These are phyloP conservation scores for Cenchrus fungigraminus DNA, from an alignment of 176 grass and related monocot species.

Conservation along the genomic window DNA sequence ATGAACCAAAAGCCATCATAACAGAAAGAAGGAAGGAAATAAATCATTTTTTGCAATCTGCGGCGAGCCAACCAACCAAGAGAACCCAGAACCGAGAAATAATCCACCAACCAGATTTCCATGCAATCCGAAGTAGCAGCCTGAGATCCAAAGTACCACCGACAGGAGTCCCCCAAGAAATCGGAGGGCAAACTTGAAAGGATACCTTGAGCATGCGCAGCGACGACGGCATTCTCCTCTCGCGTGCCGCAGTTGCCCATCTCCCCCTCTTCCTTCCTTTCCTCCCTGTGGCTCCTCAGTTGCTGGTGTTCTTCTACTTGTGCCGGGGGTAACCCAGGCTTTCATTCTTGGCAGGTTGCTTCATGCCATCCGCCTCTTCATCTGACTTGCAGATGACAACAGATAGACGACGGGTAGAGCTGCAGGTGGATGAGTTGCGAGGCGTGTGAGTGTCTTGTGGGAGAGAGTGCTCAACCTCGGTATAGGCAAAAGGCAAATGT, in stretches of 20 bases:
- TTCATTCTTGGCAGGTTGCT: slow-evolving; percentile 63
- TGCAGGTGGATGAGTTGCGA: neutral
- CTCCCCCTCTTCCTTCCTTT: slow-evolving; percentile 5
- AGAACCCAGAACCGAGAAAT: slow-evolving; percentile 14
- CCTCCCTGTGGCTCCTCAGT: neutral
- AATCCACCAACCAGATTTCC: slow-evolving; percentile 21
- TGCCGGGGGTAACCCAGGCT: slow-evolving; percentile 32
- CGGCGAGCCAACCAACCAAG: neutral
- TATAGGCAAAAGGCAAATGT: too few relatives aligned
- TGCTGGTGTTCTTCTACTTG: neutral
- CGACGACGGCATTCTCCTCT: slow-evolving; percentile 99
- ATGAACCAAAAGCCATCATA: slow-evolving; percentile 8
- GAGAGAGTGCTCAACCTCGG: neutral
- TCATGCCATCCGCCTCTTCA: slow-evolving; percentile 9
- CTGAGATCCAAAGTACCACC: slow-evolving; percentile 37
- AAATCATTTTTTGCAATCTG: neutral
- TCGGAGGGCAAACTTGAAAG: neutral
- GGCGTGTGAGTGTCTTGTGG: neutral
- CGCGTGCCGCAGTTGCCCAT: slow-evolving; percentile 98
- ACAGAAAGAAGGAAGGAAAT: neutral
- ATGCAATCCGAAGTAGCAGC: neutral
- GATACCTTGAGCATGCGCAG: slow-evolving; percentile 89
- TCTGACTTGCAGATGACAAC: neutral
- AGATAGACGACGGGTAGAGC: neutral
- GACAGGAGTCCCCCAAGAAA: slow-evolving; percentile 1